phyloP scores from a whole-genome alignment of 352 stramenopile species.

The Phytophthora brassicae region DNA sequence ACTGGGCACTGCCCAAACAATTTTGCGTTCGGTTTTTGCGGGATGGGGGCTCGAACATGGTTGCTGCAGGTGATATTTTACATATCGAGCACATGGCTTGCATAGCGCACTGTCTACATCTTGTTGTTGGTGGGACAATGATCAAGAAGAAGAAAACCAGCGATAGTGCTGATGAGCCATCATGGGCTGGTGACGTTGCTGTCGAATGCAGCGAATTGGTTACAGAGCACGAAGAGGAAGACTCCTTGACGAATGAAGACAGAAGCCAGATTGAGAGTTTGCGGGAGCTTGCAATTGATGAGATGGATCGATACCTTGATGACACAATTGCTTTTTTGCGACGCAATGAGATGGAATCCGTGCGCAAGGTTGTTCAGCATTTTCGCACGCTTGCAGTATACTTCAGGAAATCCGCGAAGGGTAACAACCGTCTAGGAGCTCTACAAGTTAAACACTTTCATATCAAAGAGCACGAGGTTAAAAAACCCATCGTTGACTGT shows the following conservation, averaged over 20 bases:
- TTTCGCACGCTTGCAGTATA: constrained; percentile 17
- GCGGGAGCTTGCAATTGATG: not conserved
- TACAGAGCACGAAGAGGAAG: constrained; percentile 4
- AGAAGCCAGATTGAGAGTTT: not conserved
- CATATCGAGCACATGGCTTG: constrained; percentile 2
- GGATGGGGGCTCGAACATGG: constrained; percentile 15
- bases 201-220: not conserved
- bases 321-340: not conserved
- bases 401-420: constrained; percentile 20
- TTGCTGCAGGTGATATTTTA: constrained; percentile 3
- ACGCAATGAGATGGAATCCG: constrained; percentile 1
- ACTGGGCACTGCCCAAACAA: not conserved
- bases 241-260: constrained; percentile 2
- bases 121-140: constrained; percentile 1
- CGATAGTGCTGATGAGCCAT: not conserved
- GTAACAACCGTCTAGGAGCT: not conserved
- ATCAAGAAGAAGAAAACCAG: constrained; percentile 1
- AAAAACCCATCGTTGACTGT: not conserved
- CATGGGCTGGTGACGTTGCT: not conserved
- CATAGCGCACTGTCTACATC: constrained; percentile 15
- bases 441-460: not conserved
- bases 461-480: not conserved
- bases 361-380: constrained; percentile 12
- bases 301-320: constrained; percentile 4
- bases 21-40: constrained; percentile 2